Base-by-base conservation (phyloP, 345 rosid species). In the Xanthoceras sorbifolium region DNA sequence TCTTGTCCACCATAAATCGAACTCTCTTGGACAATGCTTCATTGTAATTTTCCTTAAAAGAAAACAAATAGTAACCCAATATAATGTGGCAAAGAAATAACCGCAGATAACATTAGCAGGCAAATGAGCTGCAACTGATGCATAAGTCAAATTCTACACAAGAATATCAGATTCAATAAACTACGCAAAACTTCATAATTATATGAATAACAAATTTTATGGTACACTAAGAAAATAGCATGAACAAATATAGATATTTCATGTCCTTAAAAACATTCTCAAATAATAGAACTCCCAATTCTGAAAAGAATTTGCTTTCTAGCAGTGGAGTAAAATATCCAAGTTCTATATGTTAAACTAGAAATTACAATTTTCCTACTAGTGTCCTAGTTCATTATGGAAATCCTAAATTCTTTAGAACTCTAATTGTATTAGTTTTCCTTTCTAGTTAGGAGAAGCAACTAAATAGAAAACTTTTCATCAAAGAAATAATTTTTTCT, bases 11-110 rank as follows among this genome's bases (percentile, higher is more conserved):
- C 42, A 65, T 81, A 74, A 85, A 89, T 62, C 90, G 86, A 57
- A 93, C 99, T 85, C 84, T 87, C 83, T 86, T 84, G 55, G 93
- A 89, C 78, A 95, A 79, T 34, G 82, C 90, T 86, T 89, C 92
- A 81, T 95, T 95, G 79, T 88, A 85, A 69, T 86, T 88, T 87
- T 95, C 99, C 99, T 95, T 22, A 22, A 55, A 82, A 14, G 67
- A 75, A 65, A 42, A 40, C 54, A 71, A 60, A 25, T 26, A 15
- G 15, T 12, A 32, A 55, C 12, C 34, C 6, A 75, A 42, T 23
- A 23, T 54, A 15, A 12, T 8, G 20, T 3, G 6, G 32, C 71
- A 69, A 66, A 28, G 20, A 23, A 65, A 65, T 11, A 55, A 40
- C 34, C 57, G 14, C 20, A 28, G 1, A 57, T 63, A 63, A 20